Base-by-base conservation (phyloP, 2,329 filamentous ascomycete species). In the Aspergillus ibericus region DNA sequence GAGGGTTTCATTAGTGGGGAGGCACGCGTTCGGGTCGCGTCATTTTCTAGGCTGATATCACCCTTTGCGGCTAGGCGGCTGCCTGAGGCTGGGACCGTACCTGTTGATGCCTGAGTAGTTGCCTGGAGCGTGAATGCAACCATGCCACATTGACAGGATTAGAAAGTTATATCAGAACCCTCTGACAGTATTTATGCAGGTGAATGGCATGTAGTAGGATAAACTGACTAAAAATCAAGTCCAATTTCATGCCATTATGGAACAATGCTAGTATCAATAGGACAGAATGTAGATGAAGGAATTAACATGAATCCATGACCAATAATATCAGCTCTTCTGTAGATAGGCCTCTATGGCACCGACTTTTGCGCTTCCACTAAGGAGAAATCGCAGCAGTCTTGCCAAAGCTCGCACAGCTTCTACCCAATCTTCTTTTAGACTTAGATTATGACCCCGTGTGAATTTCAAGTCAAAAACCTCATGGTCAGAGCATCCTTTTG, bases 41-140 rank as follows among this genome's bases (percentile, higher is more conserved):
- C 63, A 63, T 67, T 63, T 60, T 63, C 66, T 62, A 68, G 66
- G 68, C 66, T 63, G 66, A 72, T 72, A 72, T 72, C 61, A 63
- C 66, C 66, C 44, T 51, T 59, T 71, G 29, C 22, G 67, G 70
- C 62, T 69, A 68, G 65, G 12, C 27, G 42, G 16, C 20, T 47
- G 56, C 64, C 66, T 66, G 27, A 64, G 66, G 63, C 63, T 22
- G 16, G 27, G 68, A 5, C 18, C 38, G 8, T 42, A 9, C 29
- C 29, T 8, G 12, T 32, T 8, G 8, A 32, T 32, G 29, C 29
- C 29, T 32, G 29, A 32, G 29, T 15, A 22, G 38, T 9, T 32
- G 29, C 29, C 29, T 32, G 9, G 29, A 32, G 29, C 10, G 12
- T 32, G 29, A 32, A 32, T 32, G 29, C 29, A 32, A 32, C 29